Conservation (phyloP, 108 stramenopile species). For the Nitzschia sp. region DNA sequence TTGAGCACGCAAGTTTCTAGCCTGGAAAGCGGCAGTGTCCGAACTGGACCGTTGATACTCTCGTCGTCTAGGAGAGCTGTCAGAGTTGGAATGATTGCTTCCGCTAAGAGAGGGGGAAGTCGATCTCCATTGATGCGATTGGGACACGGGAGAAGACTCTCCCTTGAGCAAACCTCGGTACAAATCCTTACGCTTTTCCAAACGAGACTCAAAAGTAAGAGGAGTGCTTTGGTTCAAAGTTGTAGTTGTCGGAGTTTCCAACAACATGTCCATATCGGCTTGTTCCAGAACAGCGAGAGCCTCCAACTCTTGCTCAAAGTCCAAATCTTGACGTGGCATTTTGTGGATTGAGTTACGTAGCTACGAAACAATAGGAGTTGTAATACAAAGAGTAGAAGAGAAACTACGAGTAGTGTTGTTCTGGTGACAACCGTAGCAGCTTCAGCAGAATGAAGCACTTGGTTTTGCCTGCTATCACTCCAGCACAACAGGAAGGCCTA, state of each 20-base stretch:
- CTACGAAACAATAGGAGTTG: too few relatives aligned
- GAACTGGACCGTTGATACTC: neutral
- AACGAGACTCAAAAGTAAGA: neutral
- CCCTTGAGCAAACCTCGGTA: conserved; percentile 15
- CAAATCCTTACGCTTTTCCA: conserved; percentile 14
- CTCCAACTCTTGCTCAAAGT: neutral
- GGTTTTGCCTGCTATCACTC: too few relatives aligned
- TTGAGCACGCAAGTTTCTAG: conserved; percentile 2
- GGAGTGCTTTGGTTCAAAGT: too few relatives aligned
- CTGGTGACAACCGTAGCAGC: too few relatives aligned
- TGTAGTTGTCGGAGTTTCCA: too few relatives aligned
- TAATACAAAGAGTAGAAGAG: too few relatives aligned
- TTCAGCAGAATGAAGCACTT: too few relatives aligned
- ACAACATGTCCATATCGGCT: neutral
- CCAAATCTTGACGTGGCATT: neutral
- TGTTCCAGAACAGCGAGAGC: conserved; percentile 1
- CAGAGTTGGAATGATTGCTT: neutral
- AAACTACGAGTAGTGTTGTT: too few relatives aligned
- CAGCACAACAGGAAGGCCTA: too few relatives aligned
- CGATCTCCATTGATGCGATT: neutral
- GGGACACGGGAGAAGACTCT: neutral
- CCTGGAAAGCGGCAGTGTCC: neutral
- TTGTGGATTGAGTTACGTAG: too few relatives aligned
- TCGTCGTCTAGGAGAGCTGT: neutral
- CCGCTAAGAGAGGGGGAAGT: neutral